Conservation (phyloP, 2,329 filamentous ascomycete species). For the Claviceps purpurea region DNA sequence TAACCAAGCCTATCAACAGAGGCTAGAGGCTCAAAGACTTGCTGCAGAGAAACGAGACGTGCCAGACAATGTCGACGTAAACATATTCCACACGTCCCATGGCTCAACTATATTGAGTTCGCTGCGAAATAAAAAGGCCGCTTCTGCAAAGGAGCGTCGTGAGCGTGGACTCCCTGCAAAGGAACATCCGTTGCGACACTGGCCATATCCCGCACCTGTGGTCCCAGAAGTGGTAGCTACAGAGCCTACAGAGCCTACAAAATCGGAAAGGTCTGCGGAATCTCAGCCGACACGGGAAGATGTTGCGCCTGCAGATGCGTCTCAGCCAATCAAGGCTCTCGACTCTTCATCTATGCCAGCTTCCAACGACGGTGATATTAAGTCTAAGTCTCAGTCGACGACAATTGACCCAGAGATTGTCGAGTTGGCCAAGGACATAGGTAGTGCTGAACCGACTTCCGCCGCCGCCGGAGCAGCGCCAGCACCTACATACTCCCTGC, state of each 20-base stretch:
- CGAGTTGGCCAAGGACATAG: conserved; percentile 16
- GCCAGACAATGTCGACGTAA: conserved; percentile 29
- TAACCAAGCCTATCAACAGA: conserved; percentile 5
- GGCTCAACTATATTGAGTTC: conserved; percentile 32
- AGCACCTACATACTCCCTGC: conserved; percentile 48
- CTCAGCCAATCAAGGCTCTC: background rate
- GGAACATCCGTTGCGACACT: conserved; percentile 24
- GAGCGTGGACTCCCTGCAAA: conserved; percentile 14
- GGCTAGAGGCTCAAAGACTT: conserved; percentile 1
- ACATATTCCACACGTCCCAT: conserved; percentile 33
- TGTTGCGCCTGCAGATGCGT: background rate
- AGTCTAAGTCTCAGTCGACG: background rate
- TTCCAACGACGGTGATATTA: background rate
- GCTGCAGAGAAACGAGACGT: conserved; percentile 18
- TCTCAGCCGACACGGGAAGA: background rate
- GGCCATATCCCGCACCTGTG: conserved; percentile 16
- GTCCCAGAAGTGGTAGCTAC: conserved; percentile 1
- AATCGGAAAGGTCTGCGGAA: background rate
- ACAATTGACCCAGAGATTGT: conserved; percentile 5
- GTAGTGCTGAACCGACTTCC: conserved; percentile 6
- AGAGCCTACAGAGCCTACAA: background rate
- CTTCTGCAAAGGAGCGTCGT: conserved; percentile 2
- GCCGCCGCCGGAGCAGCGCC: background rate
- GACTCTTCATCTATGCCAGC: background rate
- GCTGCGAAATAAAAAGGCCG: conserved; percentile 14